phyloP scores from a whole-genome alignment of 148 eudicot genomes.

The Diospyros lotus region DNA sequence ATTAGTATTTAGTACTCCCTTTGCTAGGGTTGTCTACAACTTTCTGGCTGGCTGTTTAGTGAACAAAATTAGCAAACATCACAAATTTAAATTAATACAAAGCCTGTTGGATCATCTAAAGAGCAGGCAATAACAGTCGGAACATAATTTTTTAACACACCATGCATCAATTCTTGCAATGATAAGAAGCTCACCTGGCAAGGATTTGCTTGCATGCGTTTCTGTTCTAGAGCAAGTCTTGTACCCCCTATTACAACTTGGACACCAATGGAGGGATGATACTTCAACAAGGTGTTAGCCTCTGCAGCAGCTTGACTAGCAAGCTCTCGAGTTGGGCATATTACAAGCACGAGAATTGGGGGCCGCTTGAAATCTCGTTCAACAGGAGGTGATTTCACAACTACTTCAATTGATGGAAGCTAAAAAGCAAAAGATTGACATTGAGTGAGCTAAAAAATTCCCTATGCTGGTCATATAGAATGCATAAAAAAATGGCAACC shows the following conservation, averaged over 20 bases:
- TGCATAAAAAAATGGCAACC: constrained; percentile 3
- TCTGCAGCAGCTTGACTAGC: constrained; percentile 94
- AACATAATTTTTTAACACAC: neutral
- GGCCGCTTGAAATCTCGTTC: constrained; percentile 64
- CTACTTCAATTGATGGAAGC: constrained; percentile 94
- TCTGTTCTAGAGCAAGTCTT: constrained; percentile 78
- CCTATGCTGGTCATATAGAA: neutral
- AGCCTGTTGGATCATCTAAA: neutral
- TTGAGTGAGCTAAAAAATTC: neutral
- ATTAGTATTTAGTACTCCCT: neutral
- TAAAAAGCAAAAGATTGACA: constrained; percentile 28
- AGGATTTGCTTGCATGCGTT: constrained; percentile 76
- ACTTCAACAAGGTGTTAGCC: constrained; percentile 74
- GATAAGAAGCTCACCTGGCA: constrained; percentile 62
- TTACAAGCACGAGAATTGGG: constrained; percentile 83
- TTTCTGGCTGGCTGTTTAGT: neutral
- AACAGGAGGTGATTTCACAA: constrained; percentile 57
- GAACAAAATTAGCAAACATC: neutral
- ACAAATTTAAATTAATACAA: neutral
- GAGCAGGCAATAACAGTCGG: neutral
- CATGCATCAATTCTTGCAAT: neutral
- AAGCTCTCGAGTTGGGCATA: constrained; percentile 98
- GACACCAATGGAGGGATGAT: constrained; percentile 85
- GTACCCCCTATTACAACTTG: constrained; percentile 99
- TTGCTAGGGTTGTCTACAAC: neutral